Conservation (phyloP, 148 eudicot species). For the Rhododendron molle region DNA sequence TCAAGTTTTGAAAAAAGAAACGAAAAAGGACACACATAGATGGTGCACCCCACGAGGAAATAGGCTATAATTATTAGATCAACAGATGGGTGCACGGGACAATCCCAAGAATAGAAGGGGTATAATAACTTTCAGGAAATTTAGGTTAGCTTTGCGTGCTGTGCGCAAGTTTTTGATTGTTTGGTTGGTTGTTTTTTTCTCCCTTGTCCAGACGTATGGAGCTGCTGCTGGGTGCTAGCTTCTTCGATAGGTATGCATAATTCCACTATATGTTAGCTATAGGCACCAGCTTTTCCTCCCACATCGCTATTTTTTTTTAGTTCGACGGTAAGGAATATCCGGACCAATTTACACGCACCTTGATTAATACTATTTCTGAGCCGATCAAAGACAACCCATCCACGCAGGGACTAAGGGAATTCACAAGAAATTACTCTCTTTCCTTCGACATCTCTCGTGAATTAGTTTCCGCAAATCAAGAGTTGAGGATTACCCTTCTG, state of each 20-base stretch:
- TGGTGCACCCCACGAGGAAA: background rate
- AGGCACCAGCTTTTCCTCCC: background rate
- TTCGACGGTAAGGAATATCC: too few species aligned
- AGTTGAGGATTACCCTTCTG: background rate
- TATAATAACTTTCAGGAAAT: constrained; percentile 4
- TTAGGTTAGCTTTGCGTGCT: constrained; percentile 23
- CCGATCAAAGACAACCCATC: too few species aligned
- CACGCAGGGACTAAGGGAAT: too few species aligned
- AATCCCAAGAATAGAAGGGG: background rate
- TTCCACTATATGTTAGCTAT: background rate
- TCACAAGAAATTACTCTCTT: too few species aligned
- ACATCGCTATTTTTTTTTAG: background rate
- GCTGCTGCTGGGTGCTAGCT: background rate
- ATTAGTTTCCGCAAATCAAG: background rate
- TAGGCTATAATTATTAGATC: background rate
- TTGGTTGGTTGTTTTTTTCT: background rate
- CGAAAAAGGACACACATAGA: too few species aligned
- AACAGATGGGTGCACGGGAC: background rate
- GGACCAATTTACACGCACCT: background rate
- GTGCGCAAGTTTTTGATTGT: constrained; percentile 9
- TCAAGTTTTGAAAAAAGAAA: background rate
- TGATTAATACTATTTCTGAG: too few species aligned
- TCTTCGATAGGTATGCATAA: background rate
- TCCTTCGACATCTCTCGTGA: too few species aligned
- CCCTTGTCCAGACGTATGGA: background rate